Conservation (phyloP, 2,329 filamentous ascomycete species). For the Fusarium drepaniforme region DNA sequence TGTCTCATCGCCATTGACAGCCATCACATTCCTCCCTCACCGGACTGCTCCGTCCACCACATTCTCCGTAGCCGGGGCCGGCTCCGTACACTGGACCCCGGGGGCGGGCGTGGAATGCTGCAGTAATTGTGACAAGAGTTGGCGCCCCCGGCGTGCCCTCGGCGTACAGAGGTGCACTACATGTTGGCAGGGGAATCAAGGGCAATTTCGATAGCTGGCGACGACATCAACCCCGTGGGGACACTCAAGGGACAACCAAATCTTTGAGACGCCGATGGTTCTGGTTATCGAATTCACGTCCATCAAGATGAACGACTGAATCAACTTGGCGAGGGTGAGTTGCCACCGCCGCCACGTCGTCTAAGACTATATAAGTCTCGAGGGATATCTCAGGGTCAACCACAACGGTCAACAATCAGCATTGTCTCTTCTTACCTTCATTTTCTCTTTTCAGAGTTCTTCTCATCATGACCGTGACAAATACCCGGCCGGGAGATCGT, state of each 20-base stretch:
- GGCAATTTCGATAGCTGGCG: constrained; percentile 27
- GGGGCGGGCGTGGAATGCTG: constrained; percentile 39
- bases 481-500: constrained; percentile 9
- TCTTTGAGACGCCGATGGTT: constrained; percentile 17
- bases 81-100: constrained; percentile 32
- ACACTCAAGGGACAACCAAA: constrained; percentile 14
- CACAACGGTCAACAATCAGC: constrained; percentile 23
- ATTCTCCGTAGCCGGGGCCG: constrained; percentile 41
- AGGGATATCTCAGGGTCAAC: constrained; percentile 36
- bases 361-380: constrained; percentile 36
- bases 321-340: constrained; percentile 25
- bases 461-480: constrained; percentile 18
- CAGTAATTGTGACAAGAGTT: constrained; percentile 28
- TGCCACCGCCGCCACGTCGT: constrained; percentile 26
- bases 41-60: constrained; percentile 35
- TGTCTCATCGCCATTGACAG: constrained; percentile 32
- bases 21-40: constrained; percentile 40
- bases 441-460: background rate
- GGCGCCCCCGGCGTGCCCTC: constrained; percentile 12
- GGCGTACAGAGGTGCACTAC: constrained; percentile 1
- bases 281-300: constrained; percentile 19
- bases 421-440: constrained; percentile 24
- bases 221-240: constrained; percentile 22
- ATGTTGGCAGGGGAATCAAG: constrained; percentile 39
- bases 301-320: constrained; percentile 21